Evolutionary conservation across 768 basidiomycete genomes (phyloP).

Genomic region (Amanita pseudoporphyria): DNA sequence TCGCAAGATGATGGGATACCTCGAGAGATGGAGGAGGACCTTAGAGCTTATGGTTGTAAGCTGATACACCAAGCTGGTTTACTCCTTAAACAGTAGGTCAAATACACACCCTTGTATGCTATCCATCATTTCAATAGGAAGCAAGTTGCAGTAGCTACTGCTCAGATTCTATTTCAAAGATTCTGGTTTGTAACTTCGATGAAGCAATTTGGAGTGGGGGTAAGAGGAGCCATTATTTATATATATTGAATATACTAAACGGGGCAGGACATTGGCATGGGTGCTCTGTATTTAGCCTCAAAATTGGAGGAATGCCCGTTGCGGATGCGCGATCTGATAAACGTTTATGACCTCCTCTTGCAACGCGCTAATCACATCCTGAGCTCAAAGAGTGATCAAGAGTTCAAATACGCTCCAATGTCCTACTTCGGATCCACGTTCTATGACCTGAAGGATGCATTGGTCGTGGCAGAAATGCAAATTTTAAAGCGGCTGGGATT

Average conservation of each 20-base stretch:
- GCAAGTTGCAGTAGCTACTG: constrained; percentile 94
- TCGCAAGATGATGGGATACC: constrained; percentile 80
- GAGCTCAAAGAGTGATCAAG: constrained; percentile 21
- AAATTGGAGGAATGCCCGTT: constrained; percentile 91
- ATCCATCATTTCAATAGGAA: constrained; percentile 42
- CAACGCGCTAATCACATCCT: constrained; percentile 57
- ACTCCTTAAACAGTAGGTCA: constrained; percentile 74
- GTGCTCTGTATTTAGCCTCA: constrained; percentile 79
- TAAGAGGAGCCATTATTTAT: constrained; percentile 29
- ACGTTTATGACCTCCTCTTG: constrained; percentile 85
- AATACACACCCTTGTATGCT: not conserved
- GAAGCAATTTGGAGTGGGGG: constrained; percentile 90
- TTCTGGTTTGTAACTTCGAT: constrained; percentile 96
- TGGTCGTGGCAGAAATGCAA: constrained; percentile 97
- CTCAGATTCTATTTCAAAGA: constrained; percentile 91
- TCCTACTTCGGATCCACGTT: constrained; percentile 83
- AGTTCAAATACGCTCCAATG: constrained; percentile 74
- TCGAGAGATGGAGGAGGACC: constrained; percentile 72
- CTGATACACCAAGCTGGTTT: constrained; percentile 93
- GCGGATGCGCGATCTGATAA: constrained; percentile 89
- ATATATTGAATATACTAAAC: constrained; percentile 7
- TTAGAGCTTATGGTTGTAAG: constrained; percentile 87
- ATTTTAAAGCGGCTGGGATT: constrained; percentile 93
- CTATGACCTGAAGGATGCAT: constrained; percentile 89
- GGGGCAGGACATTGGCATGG: constrained; percentile 76